Evolutionary conservation across 2,329 filamentous ascomycete species (phyloP).

Genomic region (Cryphonectria parasitica): DNA sequence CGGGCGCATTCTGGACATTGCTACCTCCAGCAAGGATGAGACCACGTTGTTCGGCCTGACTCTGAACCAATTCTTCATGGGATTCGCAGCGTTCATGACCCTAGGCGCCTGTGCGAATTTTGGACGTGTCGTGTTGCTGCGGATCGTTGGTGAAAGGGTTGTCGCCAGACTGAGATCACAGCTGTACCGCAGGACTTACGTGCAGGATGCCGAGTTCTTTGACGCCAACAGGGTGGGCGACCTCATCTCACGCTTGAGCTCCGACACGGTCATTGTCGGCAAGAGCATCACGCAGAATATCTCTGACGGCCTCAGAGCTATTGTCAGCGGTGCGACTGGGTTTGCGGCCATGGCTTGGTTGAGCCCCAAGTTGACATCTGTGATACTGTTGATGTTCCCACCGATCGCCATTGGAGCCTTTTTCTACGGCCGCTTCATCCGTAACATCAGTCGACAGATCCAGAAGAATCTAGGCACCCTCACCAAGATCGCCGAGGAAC

Average conservation of each 20-base stretch:
- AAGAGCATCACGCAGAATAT: constrained; percentile 98
- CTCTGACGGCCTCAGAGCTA: constrained; percentile 88
- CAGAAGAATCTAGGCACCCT: constrained; percentile 91
- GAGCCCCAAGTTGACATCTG: constrained; percentile 84
- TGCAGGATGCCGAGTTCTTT: constrained; percentile 99
- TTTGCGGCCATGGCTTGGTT: constrained; percentile 96
- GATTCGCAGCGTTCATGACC: constrained; percentile 75
- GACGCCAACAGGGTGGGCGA: constrained; percentile 97
- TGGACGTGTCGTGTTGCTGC: constrained; percentile 86
- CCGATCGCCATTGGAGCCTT: constrained; percentile 90
- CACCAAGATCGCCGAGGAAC: constrained; percentile 97
- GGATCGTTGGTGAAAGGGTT: constrained; percentile 93
- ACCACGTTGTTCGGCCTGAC: constrained; percentile 80
- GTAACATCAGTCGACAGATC: constrained; percentile 88
- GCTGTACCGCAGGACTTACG: constrained; percentile 87
- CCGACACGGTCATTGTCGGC: constrained; percentile 95
- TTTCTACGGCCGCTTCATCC: constrained; percentile 86
- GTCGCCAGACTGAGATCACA: constrained; percentile 87
- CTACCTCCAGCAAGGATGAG: constrained; percentile 74
- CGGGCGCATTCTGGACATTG: constrained; percentile 90
- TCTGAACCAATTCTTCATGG: constrained; percentile 85
- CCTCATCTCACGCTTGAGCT: constrained; percentile 91
- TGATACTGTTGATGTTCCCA: constrained; percentile 85
- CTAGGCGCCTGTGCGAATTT: constrained; percentile 91
- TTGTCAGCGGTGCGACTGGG: constrained; percentile 88